phyloP scores from a whole-genome alignment of 75 land plant species.

The Selaginella moellendorffii region DNA sequence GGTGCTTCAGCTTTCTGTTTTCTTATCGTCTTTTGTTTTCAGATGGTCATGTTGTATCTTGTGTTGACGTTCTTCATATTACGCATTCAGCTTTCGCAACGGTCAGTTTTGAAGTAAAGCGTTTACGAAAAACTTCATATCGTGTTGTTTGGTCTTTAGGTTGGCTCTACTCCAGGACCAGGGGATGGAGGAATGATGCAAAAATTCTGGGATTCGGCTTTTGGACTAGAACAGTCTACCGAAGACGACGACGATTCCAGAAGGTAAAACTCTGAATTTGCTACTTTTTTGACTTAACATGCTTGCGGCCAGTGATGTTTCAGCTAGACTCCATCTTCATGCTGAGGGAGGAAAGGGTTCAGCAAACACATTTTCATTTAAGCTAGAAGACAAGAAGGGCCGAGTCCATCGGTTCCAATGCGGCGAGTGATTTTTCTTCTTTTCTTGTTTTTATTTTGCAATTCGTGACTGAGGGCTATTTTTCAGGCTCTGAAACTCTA shows the following conservation, averaged over 20 bases:
- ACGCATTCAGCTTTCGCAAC: constrained; percentile 67
- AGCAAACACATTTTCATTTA: constrained; percentile 34
- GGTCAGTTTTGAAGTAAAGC: constrained; percentile 14
- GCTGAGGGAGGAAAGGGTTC: not conserved
- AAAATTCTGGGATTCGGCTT: constrained; percentile 81
- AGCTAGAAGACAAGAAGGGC: constrained; percentile 51
- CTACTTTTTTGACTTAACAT: not conserved
- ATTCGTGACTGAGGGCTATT: too few relatives aligned
- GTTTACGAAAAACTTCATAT: not conserved
- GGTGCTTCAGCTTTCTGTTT: not conserved
- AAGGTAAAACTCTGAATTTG: constrained; percentile 23
- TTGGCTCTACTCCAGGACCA: constrained; percentile 35
- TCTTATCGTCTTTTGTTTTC: not conserved
- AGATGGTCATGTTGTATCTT: constrained; percentile 51
- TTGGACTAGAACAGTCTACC: constrained; percentile 26
- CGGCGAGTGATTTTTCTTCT: too few relatives aligned
- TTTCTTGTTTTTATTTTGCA: too few relatives aligned
- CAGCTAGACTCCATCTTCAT: constrained; percentile 15
- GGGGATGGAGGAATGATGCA: constrained; percentile 40
- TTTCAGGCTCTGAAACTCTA: constrained; percentile 60
- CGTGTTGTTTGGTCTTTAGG: too few relatives aligned
- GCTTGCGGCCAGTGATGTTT: constrained; percentile 34
- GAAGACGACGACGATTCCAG: constrained; percentile 42
- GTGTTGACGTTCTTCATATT: constrained; percentile 55
- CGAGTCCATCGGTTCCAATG: constrained; percentile 55